phyloP scores from a whole-genome alignment of 1,284 basidiomycete species.

The Irpex sp. region DNA sequence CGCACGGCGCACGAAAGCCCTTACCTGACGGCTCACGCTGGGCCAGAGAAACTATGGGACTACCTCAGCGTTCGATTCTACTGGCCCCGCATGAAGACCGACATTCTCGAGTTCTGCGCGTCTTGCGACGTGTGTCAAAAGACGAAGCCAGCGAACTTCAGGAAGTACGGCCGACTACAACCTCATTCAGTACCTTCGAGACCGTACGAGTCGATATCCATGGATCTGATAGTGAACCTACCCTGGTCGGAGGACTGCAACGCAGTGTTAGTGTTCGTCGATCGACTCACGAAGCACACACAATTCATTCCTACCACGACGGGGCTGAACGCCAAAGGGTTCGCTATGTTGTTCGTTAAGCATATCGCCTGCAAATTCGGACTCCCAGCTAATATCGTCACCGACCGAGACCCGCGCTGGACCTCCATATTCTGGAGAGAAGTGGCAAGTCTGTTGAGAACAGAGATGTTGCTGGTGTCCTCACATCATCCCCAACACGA shows the following conservation, averaged over 20 bases:
- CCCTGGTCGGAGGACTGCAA: background rate
- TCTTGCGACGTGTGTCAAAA: constrained; percentile 38
- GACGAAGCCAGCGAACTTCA: background rate
- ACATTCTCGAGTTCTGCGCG: constrained; percentile 22
- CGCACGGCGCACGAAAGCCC: constrained; percentile 8
- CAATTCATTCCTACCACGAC: constrained; percentile 29
- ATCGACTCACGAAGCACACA: constrained; percentile 28
- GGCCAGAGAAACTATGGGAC: constrained; percentile 23
- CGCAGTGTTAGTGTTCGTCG: background rate
- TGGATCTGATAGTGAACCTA: background rate
- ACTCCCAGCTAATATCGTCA: constrained; percentile 22
- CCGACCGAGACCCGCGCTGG: constrained; percentile 26
- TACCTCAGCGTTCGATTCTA: constrained; percentile 22
- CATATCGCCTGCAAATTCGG: constrained; percentile 19
- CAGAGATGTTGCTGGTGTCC: constrained; percentile 23
- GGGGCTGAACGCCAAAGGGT: constrained; percentile 10
- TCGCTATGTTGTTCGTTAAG: constrained; percentile 18
- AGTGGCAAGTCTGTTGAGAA: constrained; percentile 14
- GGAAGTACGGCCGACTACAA: background rate
- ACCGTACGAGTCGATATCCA: constrained; percentile 24
- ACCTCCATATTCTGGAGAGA: constrained; percentile 23
- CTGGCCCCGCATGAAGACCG: constrained; percentile 30
- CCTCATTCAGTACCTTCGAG: constrained; percentile 9
- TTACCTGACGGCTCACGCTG: constrained; percentile 27
- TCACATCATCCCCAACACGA: constrained; percentile 21